These are phyloP conservation scores for Yarrowia galli DNA, from an alignment of 1,139 yeast species.

Conservation along the genomic window DNA sequence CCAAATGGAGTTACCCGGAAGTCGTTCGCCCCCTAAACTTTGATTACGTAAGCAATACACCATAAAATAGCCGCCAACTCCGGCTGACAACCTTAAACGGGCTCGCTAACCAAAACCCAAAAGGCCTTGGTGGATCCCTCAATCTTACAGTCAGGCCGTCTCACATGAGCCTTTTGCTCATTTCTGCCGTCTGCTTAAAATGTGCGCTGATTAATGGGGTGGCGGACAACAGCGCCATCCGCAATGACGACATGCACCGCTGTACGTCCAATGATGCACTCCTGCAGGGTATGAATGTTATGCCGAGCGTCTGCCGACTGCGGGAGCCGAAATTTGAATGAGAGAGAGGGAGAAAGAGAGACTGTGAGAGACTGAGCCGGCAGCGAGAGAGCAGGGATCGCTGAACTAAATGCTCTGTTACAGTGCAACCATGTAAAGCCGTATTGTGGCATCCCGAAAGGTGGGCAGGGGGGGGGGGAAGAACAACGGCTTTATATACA, in stretches of 20 bases:
- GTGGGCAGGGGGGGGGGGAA: too few relatives aligned
- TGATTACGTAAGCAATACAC: not conserved
- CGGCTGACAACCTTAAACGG: not conserved
- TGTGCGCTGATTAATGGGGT: not conserved
- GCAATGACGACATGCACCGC: not conserved
- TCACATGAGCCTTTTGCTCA: not conserved
- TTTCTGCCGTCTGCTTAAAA: not conserved
- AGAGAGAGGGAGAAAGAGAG: too few relatives aligned
- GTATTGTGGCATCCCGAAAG: not conserved
- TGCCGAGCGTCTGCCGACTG: constrained; percentile 17
- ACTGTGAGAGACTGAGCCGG: too few relatives aligned
- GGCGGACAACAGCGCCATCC: not conserved
- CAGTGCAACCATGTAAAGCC: not conserved
- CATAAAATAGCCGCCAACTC: not conserved
- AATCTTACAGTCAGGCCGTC: too few relatives aligned
- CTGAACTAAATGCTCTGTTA: not conserved
- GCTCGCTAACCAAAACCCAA: not conserved
- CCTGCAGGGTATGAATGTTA: constrained; percentile 1
- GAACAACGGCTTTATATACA: too few relatives aligned
- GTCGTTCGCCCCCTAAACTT: not conserved
- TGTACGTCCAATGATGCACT: not conserved
- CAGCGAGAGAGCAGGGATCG: not conserved
- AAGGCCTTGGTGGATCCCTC: not conserved
- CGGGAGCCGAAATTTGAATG: not conserved
- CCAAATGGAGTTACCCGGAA: not conserved